A percentile compares a stretch with the other conserved stretches of the same genome.
Evolutionary conservation across 306 rosid species (phyloP).

Genomic region (Rubus parviflorus): DNA sequence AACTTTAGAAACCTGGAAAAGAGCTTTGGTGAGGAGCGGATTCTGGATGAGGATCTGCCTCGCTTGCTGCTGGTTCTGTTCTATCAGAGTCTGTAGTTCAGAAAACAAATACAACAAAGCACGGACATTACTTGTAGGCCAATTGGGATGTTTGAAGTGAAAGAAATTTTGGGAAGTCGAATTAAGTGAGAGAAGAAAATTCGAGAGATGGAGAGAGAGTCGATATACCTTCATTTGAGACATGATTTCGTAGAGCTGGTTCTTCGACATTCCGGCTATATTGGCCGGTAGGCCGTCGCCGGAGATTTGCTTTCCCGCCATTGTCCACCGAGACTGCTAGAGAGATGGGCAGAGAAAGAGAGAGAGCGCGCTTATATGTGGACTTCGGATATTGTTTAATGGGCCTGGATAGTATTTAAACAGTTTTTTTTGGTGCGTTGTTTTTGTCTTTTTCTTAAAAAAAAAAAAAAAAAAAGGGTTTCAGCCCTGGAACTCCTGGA

Average conservation of each 20-base stretch:
- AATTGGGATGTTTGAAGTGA: slow-evolving; percentile 2
- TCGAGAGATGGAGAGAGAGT: neutral
- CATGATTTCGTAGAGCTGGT: slow-evolving; percentile 87
- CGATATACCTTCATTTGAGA: slow-evolving; percentile 85
- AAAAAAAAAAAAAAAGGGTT: no score
- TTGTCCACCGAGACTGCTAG: slow-evolving; percentile 17
- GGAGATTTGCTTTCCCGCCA: slow-evolving; percentile 82
- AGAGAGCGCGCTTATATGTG: slow-evolving; percentile 3
- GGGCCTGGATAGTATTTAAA: neutral
- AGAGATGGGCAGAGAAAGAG: neutral
- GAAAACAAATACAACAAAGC: neutral
- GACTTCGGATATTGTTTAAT: neutral
- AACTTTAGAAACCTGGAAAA: slow-evolving; percentile 65
- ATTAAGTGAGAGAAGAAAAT: neutral
- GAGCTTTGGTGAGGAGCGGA: slow-evolving; percentile 86
- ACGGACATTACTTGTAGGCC: slow-evolving; percentile 11
- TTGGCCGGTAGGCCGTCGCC: slow-evolving; percentile 70
- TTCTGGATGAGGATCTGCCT: slow-evolving; percentile 92
- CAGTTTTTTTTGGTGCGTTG: neutral
- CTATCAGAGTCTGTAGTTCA: slow-evolving; percentile 59
- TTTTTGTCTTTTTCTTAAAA: neutral
- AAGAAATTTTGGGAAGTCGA: slow-evolving; percentile 4
- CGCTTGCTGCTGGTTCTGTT: slow-evolving; percentile 93
- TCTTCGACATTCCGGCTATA: slow-evolving; percentile 93
- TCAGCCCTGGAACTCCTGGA: no score